phyloP scores from a whole-genome alignment of 2,329 filamentous ascomycete species.

The Penicillium sp. region DNA sequence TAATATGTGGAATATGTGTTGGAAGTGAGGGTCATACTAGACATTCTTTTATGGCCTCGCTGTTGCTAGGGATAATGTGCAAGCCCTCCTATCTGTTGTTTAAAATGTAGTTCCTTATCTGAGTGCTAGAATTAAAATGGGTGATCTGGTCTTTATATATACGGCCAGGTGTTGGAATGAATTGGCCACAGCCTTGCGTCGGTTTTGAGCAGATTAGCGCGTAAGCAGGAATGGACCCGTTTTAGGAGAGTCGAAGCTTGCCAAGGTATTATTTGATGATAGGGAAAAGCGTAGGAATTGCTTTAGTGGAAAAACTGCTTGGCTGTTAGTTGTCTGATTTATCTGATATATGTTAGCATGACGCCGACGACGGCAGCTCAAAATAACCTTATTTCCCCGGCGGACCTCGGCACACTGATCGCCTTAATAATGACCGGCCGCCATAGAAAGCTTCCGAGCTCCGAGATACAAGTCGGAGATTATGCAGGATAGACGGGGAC shows the following conservation, averaged over 20 bases:
- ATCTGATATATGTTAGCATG: not conserved
- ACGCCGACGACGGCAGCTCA: not conserved
- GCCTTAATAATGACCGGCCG: not conserved
- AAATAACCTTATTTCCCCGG: not conserved
- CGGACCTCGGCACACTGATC: not conserved
- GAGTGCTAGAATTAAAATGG: too few species aligned
- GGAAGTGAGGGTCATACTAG: not conserved
- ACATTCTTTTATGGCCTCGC: not conserved
- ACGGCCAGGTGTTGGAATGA: not conserved
- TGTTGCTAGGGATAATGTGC: too few species aligned
- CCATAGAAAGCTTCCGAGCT: not conserved
- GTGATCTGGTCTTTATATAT: not conserved
- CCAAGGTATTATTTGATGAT: not conserved
- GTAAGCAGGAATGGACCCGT: not conserved
- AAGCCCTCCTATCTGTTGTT: too few species aligned
- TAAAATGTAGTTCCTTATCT: not conserved
- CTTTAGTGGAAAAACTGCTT: not conserved
- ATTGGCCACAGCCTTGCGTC: not conserved
- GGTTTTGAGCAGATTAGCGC: conserved; percentile 1
- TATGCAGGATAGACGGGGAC: not conserved
- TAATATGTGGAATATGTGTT: not conserved
- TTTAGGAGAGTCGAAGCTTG: not conserved
- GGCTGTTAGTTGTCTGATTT: not conserved
- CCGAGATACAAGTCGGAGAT: not conserved
- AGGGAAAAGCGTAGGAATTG: not conserved